Evolutionary conservation across 2,329 filamentous ascomycete genomes (phyloP).

Genomic region (Calonectria ilicicola): DNA sequence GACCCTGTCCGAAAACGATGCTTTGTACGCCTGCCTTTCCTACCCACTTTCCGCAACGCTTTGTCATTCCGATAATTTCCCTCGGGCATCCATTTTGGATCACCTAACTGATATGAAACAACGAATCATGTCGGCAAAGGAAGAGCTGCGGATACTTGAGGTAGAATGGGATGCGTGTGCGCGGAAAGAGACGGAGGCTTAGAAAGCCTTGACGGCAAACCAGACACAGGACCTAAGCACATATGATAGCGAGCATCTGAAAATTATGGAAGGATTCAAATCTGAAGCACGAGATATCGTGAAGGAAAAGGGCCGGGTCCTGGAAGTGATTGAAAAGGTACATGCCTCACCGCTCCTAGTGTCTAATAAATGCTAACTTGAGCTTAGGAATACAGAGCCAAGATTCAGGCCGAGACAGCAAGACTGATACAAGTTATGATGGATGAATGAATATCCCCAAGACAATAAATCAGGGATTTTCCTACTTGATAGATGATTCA

Average conservation of each 20-base stretch:
- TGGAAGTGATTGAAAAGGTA: conserved; percentile 47
- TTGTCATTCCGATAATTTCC: conserved; percentile 40
- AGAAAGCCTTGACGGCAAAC: conserved; percentile 28
- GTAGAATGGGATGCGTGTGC: conserved; percentile 43
- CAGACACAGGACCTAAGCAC: neutral
- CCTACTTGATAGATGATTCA: neutral
- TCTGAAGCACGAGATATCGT: conserved; percentile 39
- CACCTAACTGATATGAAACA: conserved; percentile 41
- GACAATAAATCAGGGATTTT: neutral
- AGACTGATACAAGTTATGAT: conserved; percentile 45
- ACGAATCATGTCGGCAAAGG: conserved; percentile 36
- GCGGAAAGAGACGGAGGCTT: conserved; percentile 31
- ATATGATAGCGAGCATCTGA: neutral
- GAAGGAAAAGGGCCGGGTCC: conserved; percentile 27
- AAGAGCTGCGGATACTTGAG: conserved; percentile 37
- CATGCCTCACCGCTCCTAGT: neutral
- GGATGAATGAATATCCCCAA: conserved; percentile 12
- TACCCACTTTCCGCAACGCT: conserved; percentile 48
- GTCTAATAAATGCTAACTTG: neutral
- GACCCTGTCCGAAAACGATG: conserved; percentile 28
- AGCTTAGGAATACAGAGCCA: conserved; percentile 43
- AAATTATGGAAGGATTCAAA: conserved; percentile 21
- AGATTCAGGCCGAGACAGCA: conserved; percentile 40
- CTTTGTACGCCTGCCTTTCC: conserved; percentile 47
- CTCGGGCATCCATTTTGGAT: conserved; percentile 38